Evolutionary conservation across 2,329 filamentous ascomycete genomes (phyloP).

Genomic region (Pseudogymnoascus sp.): DNA sequence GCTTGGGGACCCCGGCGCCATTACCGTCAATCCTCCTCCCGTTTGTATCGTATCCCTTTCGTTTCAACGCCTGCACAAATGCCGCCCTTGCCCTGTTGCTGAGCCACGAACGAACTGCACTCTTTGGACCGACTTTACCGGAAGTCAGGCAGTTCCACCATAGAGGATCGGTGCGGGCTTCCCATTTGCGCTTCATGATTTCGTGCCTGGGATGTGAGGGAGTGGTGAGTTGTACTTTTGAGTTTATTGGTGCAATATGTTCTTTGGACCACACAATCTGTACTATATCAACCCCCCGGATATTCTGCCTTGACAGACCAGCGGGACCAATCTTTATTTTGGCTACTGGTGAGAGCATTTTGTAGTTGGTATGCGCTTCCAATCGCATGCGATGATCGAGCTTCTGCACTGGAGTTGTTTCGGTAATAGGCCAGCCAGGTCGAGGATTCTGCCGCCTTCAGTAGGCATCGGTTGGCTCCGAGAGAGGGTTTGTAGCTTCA

Average conservation of each 20-base stretch:
- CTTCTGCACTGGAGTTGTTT: not conserved
- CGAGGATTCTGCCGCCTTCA: not conserved
- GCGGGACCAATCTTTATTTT: not conserved
- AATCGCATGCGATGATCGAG: not conserved
- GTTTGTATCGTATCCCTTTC: constrained; percentile 36
- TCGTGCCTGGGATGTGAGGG: constrained; percentile 30
- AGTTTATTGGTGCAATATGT: not conserved
- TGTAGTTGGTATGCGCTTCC: not conserved
- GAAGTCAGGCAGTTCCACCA: constrained; percentile 39
- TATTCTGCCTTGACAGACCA: constrained; percentile 16
- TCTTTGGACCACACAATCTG: constrained; percentile 1
- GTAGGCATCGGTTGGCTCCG: not conserved
- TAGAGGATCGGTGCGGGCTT: constrained; percentile 34
- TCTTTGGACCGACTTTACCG: constrained; percentile 28
- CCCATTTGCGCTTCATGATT: constrained; percentile 32
- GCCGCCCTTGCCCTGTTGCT: constrained; percentile 37
- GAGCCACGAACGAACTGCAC: constrained; percentile 40
- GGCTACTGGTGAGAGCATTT: not conserved
- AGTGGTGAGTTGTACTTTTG: not conserved
- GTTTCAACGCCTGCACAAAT: constrained; percentile 37
- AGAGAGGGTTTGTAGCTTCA: not conserved
- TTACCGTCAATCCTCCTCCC: constrained; percentile 15
- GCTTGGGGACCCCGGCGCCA: not conserved
- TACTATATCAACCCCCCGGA: constrained; percentile 16
- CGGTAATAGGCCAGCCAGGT: not conserved